Conservation (phyloP, 2,329 filamentous ascomycete genomes). For the Lizonia empirigonia region DNA sequence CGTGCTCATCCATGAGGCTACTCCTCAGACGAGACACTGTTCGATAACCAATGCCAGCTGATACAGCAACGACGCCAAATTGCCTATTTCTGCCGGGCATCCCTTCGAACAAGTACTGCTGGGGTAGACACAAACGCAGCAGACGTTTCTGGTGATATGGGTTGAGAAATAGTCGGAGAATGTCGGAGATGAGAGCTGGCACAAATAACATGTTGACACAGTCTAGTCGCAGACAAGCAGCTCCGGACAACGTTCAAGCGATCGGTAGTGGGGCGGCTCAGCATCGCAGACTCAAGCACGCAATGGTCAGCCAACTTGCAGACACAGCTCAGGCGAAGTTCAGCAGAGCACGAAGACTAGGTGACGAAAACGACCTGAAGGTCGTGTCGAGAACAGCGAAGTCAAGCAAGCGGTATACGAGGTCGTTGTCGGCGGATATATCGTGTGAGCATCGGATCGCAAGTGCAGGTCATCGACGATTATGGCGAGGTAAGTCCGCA, state of each 20-base stretch:
- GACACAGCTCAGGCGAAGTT: slow-evolving; percentile 12
- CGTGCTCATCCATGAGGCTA: no score
- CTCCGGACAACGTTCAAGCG: neutral
- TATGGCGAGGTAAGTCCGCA: slow-evolving; percentile 14
- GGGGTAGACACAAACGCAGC: neutral
- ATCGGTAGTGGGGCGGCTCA: neutral
- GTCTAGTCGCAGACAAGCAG: slow-evolving; percentile 4
- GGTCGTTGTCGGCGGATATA: slow-evolving; percentile 4
- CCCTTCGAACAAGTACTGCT: no score
- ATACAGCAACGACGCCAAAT: no score
- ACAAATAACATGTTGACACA: slow-evolving; percentile 3
- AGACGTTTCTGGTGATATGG: slow-evolving; percentile 5
- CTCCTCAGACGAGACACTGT: no score
- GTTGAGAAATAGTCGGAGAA: slow-evolving; percentile 1
- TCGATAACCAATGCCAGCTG: no score
- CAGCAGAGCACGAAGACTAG: slow-evolving; percentile 11
- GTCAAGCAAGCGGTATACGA: slow-evolving; percentile 12
- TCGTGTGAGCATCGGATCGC: slow-evolving; percentile 21
- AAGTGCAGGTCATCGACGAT: slow-evolving; percentile 28
- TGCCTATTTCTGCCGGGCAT: no score
- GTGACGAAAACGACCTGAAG: slow-evolving; percentile 2
- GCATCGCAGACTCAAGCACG: neutral
- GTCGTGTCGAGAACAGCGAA: slow-evolving; percentile 6
- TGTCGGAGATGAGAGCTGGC: neutral
- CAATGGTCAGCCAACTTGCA: slow-evolving; percentile 9